Evolutionary conservation across 768 basidiomycete species (phyloP).

Genomic region (Steccherinum ochraceum): DNA sequence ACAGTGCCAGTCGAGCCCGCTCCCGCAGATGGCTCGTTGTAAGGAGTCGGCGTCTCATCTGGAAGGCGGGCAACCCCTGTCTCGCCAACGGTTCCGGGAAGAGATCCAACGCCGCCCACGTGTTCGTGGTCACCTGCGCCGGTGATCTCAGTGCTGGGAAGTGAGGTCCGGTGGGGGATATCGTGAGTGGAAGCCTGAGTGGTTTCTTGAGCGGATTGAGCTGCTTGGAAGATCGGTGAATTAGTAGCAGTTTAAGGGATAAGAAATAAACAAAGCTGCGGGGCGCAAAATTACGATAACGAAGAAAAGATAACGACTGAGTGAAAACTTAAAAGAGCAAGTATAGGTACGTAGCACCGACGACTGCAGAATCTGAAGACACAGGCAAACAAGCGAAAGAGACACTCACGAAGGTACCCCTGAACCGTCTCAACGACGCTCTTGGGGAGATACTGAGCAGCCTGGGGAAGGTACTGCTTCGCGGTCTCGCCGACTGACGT

Average conservation of each 20-base stretch:
- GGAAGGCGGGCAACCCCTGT: conserved; percentile 7
- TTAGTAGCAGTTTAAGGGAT: not conserved
- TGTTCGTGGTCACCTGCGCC: conserved; percentile 14
- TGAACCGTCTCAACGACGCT: conserved; percentile 18
- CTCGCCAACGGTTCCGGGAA: conserved; percentile 6
- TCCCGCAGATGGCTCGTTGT: not conserved
- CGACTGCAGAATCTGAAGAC: no score
- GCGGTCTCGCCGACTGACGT: conserved; percentile 4
- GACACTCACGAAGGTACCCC: conserved; percentile 17
- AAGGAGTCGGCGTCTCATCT: conserved; percentile 2
- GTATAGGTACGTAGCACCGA: no score
- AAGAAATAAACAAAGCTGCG: no score
- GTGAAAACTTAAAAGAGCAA: no score
- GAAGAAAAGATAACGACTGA: not conserved
- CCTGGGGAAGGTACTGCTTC: conserved; percentile 3
- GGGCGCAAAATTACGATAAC: no score
- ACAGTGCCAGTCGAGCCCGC: not conserved
- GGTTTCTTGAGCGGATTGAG: not conserved
- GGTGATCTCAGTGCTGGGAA: conserved; percentile 11
- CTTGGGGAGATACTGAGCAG: conserved; percentile 15
- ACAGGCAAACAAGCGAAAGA: not conserved
- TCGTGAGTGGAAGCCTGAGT: conserved; percentile 4
- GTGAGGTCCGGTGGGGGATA: conserved; percentile 4
- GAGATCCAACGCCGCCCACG: conserved; percentile 11
- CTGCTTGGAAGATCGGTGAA: not conserved